A percentile compares a stretch with the other conserved stretches of the same genome.
These are phyloP conservation scores for Dianthus caryophyllus DNA, from an alignment of 148 eudicot genomes.

Conservation along the genomic window DNA sequence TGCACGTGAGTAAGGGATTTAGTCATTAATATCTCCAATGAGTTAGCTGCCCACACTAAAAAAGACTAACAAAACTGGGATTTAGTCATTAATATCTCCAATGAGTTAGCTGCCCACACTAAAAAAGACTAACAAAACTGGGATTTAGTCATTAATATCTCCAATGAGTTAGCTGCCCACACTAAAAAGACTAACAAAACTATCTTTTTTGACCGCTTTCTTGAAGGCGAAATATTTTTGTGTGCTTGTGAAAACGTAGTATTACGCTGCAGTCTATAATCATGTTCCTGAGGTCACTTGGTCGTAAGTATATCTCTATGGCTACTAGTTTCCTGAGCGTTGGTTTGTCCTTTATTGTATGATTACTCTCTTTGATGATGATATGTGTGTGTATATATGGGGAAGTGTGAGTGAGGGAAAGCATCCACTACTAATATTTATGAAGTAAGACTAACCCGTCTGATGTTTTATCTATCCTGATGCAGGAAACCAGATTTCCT, in stretches of 20 bases:
- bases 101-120: too few species aligned
- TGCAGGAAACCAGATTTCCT: constrained; percentile 77
- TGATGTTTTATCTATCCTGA: constrained; percentile 16
- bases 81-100: not conserved
- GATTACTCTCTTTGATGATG: not conserved
- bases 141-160: not conserved
- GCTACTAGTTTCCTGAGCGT: not conserved
- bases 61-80: too few species aligned
- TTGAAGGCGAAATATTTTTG: too few species aligned
- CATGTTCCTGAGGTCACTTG: not conserved
- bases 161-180: not conserved
- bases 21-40: not conserved
- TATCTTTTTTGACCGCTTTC: too few species aligned
- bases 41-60: too few species aligned
- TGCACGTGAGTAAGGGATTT: not conserved
- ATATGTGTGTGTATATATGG: not conserved
- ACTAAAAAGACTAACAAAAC: not conserved
- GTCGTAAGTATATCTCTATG: not conserved
- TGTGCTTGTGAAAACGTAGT: not conserved
- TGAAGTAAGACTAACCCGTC: constrained; percentile 1
- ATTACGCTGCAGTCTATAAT: not conserved
- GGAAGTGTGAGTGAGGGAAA: not conserved
- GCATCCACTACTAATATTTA: not conserved
- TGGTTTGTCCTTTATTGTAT: not conserved
- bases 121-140: too few species aligned